Evolutionary conservation across 1,284 basidiomycete genomes (phyloP), one percentile per base, ranked within the genome.

Genomic region (Caloboletus firmus): DNA sequence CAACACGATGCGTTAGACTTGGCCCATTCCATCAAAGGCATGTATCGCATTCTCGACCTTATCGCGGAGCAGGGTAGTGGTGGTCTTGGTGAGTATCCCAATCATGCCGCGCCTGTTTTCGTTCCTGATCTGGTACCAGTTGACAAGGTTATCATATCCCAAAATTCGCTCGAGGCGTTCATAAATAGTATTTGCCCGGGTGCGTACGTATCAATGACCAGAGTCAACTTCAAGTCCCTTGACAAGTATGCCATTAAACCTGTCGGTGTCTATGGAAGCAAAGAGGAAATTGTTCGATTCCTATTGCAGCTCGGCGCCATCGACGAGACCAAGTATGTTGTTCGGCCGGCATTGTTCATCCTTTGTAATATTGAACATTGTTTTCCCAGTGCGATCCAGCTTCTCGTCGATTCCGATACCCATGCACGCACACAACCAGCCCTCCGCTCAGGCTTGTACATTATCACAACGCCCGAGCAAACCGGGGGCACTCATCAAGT

Each of bases 61-160:
- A 75, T 82, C 49, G 72, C 68, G 20, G 82, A 84, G 57, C 70
- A 73, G 37, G 76, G 78, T 1, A 79, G 74, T 36, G 74, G 79
- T 2, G 81, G 82, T 11, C 68, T 79, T 6, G 80, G 81, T 80
- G 59, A 60, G 70, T 39, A 30, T 45, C 20, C 31, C 5, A 24
- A 11, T 46, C 4, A 13, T 10, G 12, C 17, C 1, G 2, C 9
- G 0, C 15, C 11, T 30, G 12, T 30, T 42, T 15, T 31, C 11
- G 35, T 34, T 2, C 1, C 31, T 35, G 18, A 42, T 47, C 0
- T 24, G 12, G 36, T 22, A 18, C 45, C 55, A 83, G 80, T 80
- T 39, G 80, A 82, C 53, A 84, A 85, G 59, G 74, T 85, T 36
- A 76, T 85, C 63, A 83, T 84, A 45, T 73, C 73, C 17, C 78